Base-by-base conservation (phyloP, 352 stramenopile species). In the Phytophthora sp. region DNA sequence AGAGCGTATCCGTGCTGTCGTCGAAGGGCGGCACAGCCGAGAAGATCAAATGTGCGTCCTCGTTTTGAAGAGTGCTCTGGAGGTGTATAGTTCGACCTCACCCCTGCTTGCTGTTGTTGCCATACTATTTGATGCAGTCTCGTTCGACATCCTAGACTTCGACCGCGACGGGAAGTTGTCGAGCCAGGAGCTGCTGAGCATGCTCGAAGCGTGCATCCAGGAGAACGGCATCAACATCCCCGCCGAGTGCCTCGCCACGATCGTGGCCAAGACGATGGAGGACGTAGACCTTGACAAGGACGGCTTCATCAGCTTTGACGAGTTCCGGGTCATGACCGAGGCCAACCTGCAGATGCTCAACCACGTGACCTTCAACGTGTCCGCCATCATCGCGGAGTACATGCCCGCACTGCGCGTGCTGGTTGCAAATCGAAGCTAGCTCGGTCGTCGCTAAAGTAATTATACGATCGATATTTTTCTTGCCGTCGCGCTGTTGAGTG, bases 321-420 rank as follows among this genome's bases (percentile, higher is more conserved):
- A 91, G 66, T 94, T 89, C 69, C 61, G 65, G 8, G 62, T 77
- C 39, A 72, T 94, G 46, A 84, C 69, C 5, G 70, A 77, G 32
- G 67, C 68, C 45, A 91, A 87, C 49, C 74, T 87, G 54, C 76
- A 89, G 49, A 94, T 90, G 82, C 73, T 92, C 49, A 88, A 87
- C 62, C 85, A 92, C 63, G 73, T 94, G 37, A 91, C 82, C 28
- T 86, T 94, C 74, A 94, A 92, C 64, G 77, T 94, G 26, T 89
- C 82, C 30, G 77, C 60, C 34, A 82, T 92, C 55, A 86, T 89
- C 55, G 67, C 71, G 49, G 83, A 91, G 57, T 92, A 88, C 67
- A 89, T 92, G 80, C 80, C 80, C 9, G 73, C 80, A 34, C 69
- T 92, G 41, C 78, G 78, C 46, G 71, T 79, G n/a, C 61, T 88